phyloP scores from a whole-genome alignment of 2,329 filamentous ascomycete genomes.

The Seiridium unicorne region DNA sequence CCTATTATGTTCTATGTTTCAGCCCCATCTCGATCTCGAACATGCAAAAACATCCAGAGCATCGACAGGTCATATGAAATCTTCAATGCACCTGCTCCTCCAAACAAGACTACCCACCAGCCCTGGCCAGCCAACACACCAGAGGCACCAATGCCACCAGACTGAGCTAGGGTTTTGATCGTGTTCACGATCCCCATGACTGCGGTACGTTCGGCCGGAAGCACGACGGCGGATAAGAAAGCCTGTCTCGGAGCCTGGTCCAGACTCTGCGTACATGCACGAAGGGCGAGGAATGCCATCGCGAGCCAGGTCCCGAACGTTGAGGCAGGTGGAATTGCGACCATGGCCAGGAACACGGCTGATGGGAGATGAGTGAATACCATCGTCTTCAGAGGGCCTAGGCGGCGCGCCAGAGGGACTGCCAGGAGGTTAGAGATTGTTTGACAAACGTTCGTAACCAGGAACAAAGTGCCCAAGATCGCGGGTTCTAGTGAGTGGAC shows the following conservation, averaged over 20 bases:
- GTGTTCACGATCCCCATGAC: constrained; percentile 53
- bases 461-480: constrained; percentile 18
- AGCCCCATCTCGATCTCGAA: neutral
- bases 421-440: constrained; percentile 15
- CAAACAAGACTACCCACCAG: constrained; percentile 46
- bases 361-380: constrained; percentile 44
- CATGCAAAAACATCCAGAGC: neutral
- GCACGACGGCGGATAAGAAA: constrained; percentile 47
- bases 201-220: constrained; percentile 48
- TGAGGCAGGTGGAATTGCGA: constrained; percentile 37
- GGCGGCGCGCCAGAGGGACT: constrained; percentile 13
- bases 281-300: constrained; percentile 37
- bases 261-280: constrained; percentile 46
- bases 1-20: too few relatives aligned
- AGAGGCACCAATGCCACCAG: constrained; percentile 44
- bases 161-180: constrained; percentile 47
- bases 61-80: constrained; percentile 37
- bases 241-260: constrained; percentile 50
- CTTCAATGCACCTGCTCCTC: constrained; percentile 46
- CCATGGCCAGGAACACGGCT: constrained; percentile 41
- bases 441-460: constrained; percentile 18
- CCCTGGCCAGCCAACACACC: constrained; percentile 40
- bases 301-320: constrained; percentile 23
- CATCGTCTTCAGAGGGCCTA: constrained; percentile 22
- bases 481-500: constrained; percentile 16